Conservation (phyloP, 805 yeast genomes). For the Barnettozyma californica region DNA sequence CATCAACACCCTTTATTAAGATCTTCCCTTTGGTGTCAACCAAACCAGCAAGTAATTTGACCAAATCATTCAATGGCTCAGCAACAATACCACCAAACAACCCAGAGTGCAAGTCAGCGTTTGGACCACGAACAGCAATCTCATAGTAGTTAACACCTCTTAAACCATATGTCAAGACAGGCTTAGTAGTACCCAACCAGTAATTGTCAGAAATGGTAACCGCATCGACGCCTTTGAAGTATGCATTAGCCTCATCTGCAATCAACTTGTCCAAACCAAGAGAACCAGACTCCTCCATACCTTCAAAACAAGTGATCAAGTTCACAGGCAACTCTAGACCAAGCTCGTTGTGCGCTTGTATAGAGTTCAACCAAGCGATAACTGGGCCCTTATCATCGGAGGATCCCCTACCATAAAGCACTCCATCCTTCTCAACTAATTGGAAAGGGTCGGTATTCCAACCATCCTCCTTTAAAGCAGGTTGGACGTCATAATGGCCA, state of each 20-base stretch:
- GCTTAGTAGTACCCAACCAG: conserved; percentile 97
- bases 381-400: conserved; percentile 99
- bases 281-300: conserved; percentile 99
- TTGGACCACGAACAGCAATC: conserved; percentile 79
- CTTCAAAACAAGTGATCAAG: conserved; percentile 89
- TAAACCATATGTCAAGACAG: conserved; percentile 94
- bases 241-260: conserved; percentile 67
- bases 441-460: conserved; percentile 93
- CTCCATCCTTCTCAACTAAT: conserved; percentile 60
- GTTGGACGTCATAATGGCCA: conserved; percentile 99
- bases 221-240: conserved; percentile 86
- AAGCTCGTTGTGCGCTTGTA: conserved; percentile 84
- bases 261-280: conserved; percentile 84
- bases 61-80: conserved; percentile 94
- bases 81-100: conserved; percentile 95
- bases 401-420: conserved; percentile 87
- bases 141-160: conserved; percentile 96
- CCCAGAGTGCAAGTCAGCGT: conserved; percentile 96
- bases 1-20: conserved; percentile 79
- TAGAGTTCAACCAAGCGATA: conserved; percentile 89
- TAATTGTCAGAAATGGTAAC: conserved; percentile 96
- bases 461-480: conserved; percentile 88
- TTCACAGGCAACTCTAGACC: conserved; percentile 91
- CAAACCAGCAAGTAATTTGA: conserved; percentile 67
- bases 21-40: conserved; percentile 83